Base-by-base conservation (phyloP, 257 asterid genomes). In the Osmanthus fragrans region DNA sequence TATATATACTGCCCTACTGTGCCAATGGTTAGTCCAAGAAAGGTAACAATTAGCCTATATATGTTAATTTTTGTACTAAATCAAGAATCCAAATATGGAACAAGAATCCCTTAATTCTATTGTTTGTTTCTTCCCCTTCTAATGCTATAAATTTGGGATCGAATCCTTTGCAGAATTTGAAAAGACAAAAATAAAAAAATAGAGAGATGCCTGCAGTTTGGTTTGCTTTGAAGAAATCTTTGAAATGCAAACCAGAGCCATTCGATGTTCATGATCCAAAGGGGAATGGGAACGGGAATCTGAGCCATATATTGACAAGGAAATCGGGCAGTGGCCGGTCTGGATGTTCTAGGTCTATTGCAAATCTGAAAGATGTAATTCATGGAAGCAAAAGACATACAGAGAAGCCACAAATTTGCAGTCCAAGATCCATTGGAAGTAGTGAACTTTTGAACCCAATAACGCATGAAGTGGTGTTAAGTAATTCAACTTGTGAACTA, bases 351-450 rank as follows among this genome's bases (percentile, higher is more conserved):
- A 85, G 92, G 83, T 94, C 98, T 4, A 92, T 94, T 19, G 98
- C 97, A 19, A 94, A 92, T 84, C 86, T 91, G 49, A 91, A 89
- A 74, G 97, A 92, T 72, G 98, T 92, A 72, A 90, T 92, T 69
- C 94, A 93, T 34, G 98, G 97, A 63, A 94, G 98, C 90, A 94
- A 94, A 81, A 83, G 98, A 70, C 97, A 92, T 76, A 73, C 83
- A 23, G 97, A 87, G 21, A 89, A 84, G 86, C 94, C 96, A 3
- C 83, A 93, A 36, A 81, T 88, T 30, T 92, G 97, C 60, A 93
- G 98, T 67, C 98, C 99, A 16, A 88, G 98, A 82, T 93, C 98
- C 13, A 91, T 93, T 25, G 96, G 96, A 0, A 92, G 98, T 82
- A 90, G 96, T 73, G 97, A 94, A 5, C 89, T 94, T 0, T 80